These are phyloP conservation scores for Aspergillus aculeatinus DNA, from an alignment of 2,329 filamentous ascomycete species.

Conservation along the genomic window DNA sequence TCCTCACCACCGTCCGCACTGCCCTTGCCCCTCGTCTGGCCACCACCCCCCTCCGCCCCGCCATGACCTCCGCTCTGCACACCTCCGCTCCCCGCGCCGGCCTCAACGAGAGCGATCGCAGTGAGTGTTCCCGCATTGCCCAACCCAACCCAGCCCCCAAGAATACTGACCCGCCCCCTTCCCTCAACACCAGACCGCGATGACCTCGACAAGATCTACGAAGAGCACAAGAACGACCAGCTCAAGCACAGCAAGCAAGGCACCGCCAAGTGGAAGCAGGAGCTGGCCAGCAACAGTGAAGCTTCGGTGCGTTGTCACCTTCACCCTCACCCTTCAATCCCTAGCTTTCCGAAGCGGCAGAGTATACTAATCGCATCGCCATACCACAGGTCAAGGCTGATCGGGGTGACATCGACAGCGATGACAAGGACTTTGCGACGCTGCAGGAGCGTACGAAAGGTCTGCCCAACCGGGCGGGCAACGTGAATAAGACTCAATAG, in stretches of 20 bases:
- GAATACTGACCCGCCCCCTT: neutral
- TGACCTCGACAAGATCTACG: slow-evolving; percentile 45
- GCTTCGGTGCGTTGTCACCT: slow-evolving; percentile 59
- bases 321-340: neutral
- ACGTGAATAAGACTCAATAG: slow-evolving; percentile 33
- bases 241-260: slow-evolving; percentile 55
- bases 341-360: too few relatives aligned
- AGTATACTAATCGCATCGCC: neutral
- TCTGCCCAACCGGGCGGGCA: slow-evolving; percentile 34
- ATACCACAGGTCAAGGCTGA: slow-evolving; percentile 58
- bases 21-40: slow-evolving; percentile 21
- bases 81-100: slow-evolving; percentile 25
- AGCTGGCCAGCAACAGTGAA: slow-evolving; percentile 76
- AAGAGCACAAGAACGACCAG: slow-evolving; percentile 62
- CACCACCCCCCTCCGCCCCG: slow-evolving; percentile 19
- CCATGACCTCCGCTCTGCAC: slow-evolving; percentile 28
- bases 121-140: slow-evolving; percentile 23
- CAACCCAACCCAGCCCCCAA: neutral
- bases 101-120: slow-evolving; percentile 38
- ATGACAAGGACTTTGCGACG: slow-evolving; percentile 47
- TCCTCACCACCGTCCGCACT: slow-evolving; percentile 32
- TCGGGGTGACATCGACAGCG: slow-evolving; percentile 45
- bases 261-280: slow-evolving; percentile 72
- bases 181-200: slow-evolving; percentile 39
- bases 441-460: slow-evolving; percentile 62